phyloP scores from a whole-genome alignment of 257 asterid species.

The Galeopsis tetrahit region DNA sequence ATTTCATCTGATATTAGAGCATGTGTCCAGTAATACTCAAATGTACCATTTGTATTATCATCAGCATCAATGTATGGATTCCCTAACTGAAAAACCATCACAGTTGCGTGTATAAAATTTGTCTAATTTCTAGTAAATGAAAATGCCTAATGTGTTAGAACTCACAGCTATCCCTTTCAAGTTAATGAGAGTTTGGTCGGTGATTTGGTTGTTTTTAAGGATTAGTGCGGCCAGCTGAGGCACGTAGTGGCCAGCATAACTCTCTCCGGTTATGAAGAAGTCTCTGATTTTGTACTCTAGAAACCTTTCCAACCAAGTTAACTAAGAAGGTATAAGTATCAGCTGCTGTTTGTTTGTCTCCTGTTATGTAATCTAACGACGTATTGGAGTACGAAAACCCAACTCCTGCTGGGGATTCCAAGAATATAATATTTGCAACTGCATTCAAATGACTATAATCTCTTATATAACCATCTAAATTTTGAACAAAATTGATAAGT shows the following conservation, averaged over 20 bases:
- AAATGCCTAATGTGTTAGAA: not conserved
- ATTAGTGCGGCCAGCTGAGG: slow-evolving; percentile 70
- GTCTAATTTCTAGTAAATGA: not conserved
- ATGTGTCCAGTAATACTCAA: slow-evolving; percentile 56
- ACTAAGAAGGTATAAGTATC: slow-evolving; percentile 60
- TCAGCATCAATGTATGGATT: slow-evolving; percentile 52
- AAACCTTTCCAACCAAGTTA: slow-evolving; percentile 73
- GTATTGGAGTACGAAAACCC: slow-evolving; percentile 73
- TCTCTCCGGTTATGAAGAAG: slow-evolving; percentile 69
- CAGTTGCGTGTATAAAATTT: not conserved
- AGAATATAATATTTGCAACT: slow-evolving; percentile 64
- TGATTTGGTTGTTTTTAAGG: slow-evolving; percentile 49
- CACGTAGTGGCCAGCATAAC: slow-evolving; percentile 74
- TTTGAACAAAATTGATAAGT: too few relatives aligned
- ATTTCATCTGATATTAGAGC: slow-evolving; percentile 68
- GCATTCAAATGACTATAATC: not conserved
- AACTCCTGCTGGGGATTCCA: slow-evolving; percentile 81
- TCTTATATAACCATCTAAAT: too few relatives aligned
- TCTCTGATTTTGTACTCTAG: slow-evolving; percentile 71
- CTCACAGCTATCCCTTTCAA: slow-evolving; percentile 70
- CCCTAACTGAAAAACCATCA: slow-evolving; percentile 50
- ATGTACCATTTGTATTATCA: slow-evolving; percentile 39
- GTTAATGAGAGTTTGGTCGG: slow-evolving; percentile 51
- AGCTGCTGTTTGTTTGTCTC: slow-evolving; percentile 55
- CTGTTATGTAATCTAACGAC: slow-evolving; percentile 49